Evolutionary conservation across 768 basidiomycete species (phyloP), one percentile per base, ranked within the genome.

Genomic region (Auricularia sp.): DNA sequence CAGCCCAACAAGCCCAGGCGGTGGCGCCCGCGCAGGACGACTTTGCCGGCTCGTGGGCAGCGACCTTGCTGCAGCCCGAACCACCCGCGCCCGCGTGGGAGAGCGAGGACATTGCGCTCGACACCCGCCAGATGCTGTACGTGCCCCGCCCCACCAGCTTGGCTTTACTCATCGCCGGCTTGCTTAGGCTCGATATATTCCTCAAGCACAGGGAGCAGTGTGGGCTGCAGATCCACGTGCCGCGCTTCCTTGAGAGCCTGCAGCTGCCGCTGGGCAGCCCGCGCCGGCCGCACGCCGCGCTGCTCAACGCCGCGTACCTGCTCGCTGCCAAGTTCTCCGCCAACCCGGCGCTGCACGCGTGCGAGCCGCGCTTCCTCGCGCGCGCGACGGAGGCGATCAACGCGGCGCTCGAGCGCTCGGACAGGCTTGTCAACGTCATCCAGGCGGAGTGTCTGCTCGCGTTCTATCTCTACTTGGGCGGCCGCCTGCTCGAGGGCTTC

Each of bases 251-350:
- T 37, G 85, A 87, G 61, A 84, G 84, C 39, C 76, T 91, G 51
- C 76, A 75, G 72, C 76, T 10, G 67, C 72, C 16, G 67, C 74
- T 39, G 71, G 73, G 14, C 66, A 75, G 65, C 80, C 68, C 81
- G 59, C 85, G 89, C 65, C 88, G 88, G 64, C 84, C 85, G 21
- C 90, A 92, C 70, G 86, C 90, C 8, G 84, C 82, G 63, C 79
- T 84, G 37, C 84, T 91, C 80, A 89, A 91, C 71, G 81, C 89
- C 67, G 86, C 92, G 70, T 92, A 86, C 72, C 82, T 92, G 6
- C 91, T 90, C 87, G 87, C 89, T 1, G 92, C 89, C 73, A 89
- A 87, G 71, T 80, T 92, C 47, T 89, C 90, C 10, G 81, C 88
- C 24, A 85, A 89, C 6, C 86, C 84, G 45, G 80, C 84, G 4